A percentile compares a stretch with the other conserved stretches of the same genome.
These are phyloP conservation scores for Gynandropsis gynandra DNA, from an alignment of 345 rosid species.

Conservation along the genomic window DNA sequence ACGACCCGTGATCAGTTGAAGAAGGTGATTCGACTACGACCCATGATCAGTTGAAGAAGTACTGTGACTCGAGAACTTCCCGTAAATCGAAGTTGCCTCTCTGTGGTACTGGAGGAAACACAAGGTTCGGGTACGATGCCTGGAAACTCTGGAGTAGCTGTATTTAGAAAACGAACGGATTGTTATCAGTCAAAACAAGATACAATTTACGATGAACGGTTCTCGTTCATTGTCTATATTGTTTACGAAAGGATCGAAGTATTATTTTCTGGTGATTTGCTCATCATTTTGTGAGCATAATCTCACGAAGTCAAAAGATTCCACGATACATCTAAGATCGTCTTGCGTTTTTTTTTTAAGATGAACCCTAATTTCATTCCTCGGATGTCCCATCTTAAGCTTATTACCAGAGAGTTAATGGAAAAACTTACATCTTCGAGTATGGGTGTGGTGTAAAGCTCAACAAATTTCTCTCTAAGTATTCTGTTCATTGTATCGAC, in stretches of 20 bases:
- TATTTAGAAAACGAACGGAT: slow-evolving; percentile 16
- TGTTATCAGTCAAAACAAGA: slow-evolving; percentile 16
- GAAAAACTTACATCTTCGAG: slow-evolving; percentile 80
- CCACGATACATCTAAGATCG: too few species aligned
- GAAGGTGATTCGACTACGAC: slow-evolving; percentile 52
- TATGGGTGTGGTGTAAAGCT: slow-evolving; percentile 71
- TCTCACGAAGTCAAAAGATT: too few species aligned
- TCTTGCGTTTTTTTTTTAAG: too few species aligned
- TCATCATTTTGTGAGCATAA: too few species aligned
- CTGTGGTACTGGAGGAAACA: slow-evolving; percentile 76
- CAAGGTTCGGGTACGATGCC: slow-evolving; percentile 54
- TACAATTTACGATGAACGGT: too few species aligned
- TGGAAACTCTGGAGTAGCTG: slow-evolving; percentile 88
- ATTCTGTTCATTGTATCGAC: slow-evolving; percentile 87
- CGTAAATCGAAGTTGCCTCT: slow-evolving; percentile 76
- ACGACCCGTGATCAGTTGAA: slow-evolving; percentile 54
- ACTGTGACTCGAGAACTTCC: slow-evolving; percentile 70
- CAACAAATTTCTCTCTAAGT: slow-evolving; percentile 85
- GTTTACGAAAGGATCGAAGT: too few species aligned
- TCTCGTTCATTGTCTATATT: too few species aligned
- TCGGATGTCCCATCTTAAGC: neutral
- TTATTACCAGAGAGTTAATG: slow-evolving; percentile 7
- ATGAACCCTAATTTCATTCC: too few species aligned
- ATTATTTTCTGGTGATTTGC: too few species aligned
- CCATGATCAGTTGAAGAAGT: slow-evolving; percentile 76